Evolutionary conservation across 2,329 filamentous ascomycete species (phyloP).

Genomic region (Trichoderma sp.): DNA sequence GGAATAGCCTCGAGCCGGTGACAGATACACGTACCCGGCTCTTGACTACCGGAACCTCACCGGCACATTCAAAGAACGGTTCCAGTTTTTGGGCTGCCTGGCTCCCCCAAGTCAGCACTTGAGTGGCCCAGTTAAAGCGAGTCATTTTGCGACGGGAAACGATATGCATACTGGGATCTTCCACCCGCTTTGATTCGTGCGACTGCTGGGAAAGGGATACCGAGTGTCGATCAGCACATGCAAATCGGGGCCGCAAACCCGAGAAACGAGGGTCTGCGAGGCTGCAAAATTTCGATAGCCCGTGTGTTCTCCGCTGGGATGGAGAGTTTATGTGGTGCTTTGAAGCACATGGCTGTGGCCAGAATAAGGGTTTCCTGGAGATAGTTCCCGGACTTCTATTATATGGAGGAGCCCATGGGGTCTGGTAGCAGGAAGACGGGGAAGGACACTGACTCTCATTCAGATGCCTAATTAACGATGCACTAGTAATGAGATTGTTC

Average conservation of each 20-base stretch:
- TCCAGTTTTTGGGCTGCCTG: not conserved
- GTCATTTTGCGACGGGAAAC: constrained; percentile 7
- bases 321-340: not conserved
- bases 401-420: not conserved
- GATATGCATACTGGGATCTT: constrained; percentile 5
- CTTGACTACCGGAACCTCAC: not conserved
- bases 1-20: not conserved
- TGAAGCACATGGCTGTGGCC: not conserved
- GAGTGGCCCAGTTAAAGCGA: constrained; percentile 1
- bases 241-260: not conserved
- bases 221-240: constrained; percentile 8
- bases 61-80: not conserved
- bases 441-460: not conserved
- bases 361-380: not conserved
- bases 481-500: not conserved
- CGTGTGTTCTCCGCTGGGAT: not conserved
- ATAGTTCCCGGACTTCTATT: not conserved
- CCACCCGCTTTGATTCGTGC: constrained; percentile 1
- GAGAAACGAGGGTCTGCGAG: not conserved
- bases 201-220: not conserved
- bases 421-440: not conserved
- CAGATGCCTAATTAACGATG: not conserved
- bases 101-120: not conserved
- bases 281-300: not conserved
- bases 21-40: constrained; percentile 1